Conservation (phyloP, 768 basidiomycete species). For the Pleurotus djamor region DNA sequence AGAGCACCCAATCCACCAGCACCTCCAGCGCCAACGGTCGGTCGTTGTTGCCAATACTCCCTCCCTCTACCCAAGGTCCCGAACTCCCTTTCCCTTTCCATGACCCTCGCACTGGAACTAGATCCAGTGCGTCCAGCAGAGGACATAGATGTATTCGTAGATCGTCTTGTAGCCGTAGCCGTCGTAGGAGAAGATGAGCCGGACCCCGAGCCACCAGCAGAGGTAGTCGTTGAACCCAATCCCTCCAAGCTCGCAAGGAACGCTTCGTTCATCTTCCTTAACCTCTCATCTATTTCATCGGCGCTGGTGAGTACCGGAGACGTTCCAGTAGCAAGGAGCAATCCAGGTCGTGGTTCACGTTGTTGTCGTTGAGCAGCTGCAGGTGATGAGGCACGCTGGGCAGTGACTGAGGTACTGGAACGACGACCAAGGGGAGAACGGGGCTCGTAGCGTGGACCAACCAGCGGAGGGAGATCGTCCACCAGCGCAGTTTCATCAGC, state of each 20-base stretch:
- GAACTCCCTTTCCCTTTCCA: not conserved
- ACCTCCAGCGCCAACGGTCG: not conserved
- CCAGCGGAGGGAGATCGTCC: not conserved
- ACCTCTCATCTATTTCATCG: conserved; percentile 61
- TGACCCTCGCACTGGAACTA: not conserved
- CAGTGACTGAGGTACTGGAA: not conserved
- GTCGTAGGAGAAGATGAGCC: too few species aligned
- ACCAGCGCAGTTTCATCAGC: not conserved
- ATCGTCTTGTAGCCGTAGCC: too few species aligned
- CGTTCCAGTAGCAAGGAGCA: conserved; percentile 26
- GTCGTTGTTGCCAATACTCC: not conserved
- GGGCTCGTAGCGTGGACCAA: not conserved
- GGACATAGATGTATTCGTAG: not conserved
- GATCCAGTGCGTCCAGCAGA: conserved; percentile 11
- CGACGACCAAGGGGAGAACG: conserved; percentile 1
- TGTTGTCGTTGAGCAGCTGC: not conserved
- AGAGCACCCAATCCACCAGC: not conserved
- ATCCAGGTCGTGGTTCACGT: not conserved
- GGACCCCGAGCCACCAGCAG: not conserved
- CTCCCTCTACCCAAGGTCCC: conserved; percentile 1
- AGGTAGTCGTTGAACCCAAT: conserved; percentile 32
- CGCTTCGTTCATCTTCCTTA: conserved; percentile 64
- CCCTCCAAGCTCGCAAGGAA: conserved; percentile 67
- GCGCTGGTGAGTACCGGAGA: conserved; percentile 61
- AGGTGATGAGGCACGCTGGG: too few species aligned